These are phyloP conservation scores for Fusarium dlaminii DNA, from an alignment of 2,329 filamentous ascomycete species.

Conservation along the genomic window DNA sequence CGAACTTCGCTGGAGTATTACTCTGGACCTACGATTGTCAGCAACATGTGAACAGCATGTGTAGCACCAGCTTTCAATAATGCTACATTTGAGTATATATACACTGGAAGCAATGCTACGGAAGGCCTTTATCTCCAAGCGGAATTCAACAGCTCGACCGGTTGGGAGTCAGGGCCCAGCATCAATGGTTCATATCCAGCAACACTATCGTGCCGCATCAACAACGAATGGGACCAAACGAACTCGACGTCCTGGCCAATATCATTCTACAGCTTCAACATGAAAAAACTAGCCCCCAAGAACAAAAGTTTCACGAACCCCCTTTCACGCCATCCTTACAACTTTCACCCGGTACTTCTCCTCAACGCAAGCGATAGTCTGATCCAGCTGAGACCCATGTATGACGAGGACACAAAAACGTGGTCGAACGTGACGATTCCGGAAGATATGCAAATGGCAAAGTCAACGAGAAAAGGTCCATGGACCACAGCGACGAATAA, in stretches of 20 bases:
- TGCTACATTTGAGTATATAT: background rate
- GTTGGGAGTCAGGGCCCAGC: background rate
- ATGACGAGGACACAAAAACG: background rate
- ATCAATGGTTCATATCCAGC: background rate
- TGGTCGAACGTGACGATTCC: background rate
- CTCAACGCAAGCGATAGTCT: background rate
- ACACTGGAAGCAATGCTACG: background rate
- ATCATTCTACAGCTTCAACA: background rate
- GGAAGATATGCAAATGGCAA: background rate
- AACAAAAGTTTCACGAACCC: background rate
- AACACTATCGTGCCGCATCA: background rate
- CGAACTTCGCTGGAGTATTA: background rate
- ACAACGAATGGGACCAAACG: background rate
- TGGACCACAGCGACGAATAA: background rate
- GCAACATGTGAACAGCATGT: background rate
- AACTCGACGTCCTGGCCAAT: background rate
- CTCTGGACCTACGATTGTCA: background rate
- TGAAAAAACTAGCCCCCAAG: fast-evolving
- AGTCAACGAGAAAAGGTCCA: fast-evolving
- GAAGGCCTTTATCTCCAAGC: background rate
- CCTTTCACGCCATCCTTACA: background rate
- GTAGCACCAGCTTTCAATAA: fast-evolving
- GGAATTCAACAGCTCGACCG: background rate
- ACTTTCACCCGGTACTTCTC: background rate
- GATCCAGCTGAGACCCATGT: fast-evolving